Base-by-base conservation (phyloP, 306 rosid species). In the Vicia villosa region DNA sequence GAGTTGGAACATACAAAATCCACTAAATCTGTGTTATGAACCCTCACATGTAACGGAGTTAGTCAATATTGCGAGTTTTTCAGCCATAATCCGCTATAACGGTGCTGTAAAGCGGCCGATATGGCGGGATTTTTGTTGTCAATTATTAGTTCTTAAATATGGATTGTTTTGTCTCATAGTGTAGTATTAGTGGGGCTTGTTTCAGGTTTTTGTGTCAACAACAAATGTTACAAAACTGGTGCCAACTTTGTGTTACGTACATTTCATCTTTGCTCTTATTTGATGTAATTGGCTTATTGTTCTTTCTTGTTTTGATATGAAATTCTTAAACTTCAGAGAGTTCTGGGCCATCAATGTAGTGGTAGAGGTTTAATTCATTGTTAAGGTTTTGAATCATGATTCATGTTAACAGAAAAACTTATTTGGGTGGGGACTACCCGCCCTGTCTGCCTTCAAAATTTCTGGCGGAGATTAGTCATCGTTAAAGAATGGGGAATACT, bases 221-320 rank as follows among this genome's bases (percentile, higher is more conserved):
- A n/a, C n/a, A n/a, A 3, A 77, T 30, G 19, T 43, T 63, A 8
- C 8, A 16, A 70, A 42, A 70, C 15, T 37, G 36, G 32, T 63
- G 55, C 46, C 36, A 47, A 15, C 36, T 1, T 24, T 63, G 42
- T 41, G 46, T 43, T n/a, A n/a, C n/a, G n/a, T 65, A 47, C 20
- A 3, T 49, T 61, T n/a, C 40, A 28, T 78, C 38, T n/a, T 74
- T 8, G 17, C 42, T 45, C 66, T 71, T 46, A 52, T 51, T 43
- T 70, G 43, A 46, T 55, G 59, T 51, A 24, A 69, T 61, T 61
- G 49, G 3, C 50, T 7, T 11, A 50, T 61, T 16, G 10, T 28
- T 57, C 22, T 45, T 16, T 58, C 63, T 49, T 72, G 46, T 49
- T 56, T 63, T 43, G 14, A 15, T 14, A 22, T 4, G n/a, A 37